phyloP scores from a whole-genome alignment of 192 early-diverging fungal genomes.

The Umbelopsis vinacea region DNA sequence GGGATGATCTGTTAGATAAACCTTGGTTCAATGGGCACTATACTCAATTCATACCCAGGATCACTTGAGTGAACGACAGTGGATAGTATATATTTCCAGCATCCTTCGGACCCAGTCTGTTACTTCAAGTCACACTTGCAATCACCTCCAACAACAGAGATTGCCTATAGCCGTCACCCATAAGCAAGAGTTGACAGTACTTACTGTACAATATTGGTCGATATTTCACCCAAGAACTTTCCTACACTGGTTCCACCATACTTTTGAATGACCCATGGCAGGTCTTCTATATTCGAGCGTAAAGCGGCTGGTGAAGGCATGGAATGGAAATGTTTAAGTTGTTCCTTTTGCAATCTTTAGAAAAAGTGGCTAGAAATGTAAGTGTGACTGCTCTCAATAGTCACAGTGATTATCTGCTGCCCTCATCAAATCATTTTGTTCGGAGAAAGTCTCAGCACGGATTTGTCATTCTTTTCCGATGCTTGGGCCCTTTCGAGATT shows the following conservation, averaged over 20 bases:
- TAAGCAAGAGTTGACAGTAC: slow-evolving; percentile 24
- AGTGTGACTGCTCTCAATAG: background rate
- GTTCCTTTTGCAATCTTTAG: background rate
- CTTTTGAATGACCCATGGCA: slow-evolving; percentile 71
- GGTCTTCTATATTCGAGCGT: slow-evolving; percentile 6
- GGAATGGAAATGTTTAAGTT: background rate
- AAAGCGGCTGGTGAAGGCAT: background rate
- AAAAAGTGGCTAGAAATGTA: background rate
- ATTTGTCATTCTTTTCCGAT: background rate
- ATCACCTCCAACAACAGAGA: background rate
- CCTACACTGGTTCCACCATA: slow-evolving; percentile 94
- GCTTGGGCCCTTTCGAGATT: no score
- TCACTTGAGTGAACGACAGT: no score
- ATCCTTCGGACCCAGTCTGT: no score
- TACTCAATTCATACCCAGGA: no score
- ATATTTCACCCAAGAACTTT: slow-evolving; percentile 65
- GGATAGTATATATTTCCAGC: no score
- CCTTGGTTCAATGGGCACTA: background rate
- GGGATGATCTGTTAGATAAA: background rate
- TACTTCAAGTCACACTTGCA: no score
- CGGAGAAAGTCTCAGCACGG: background rate
- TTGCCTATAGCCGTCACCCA: background rate
- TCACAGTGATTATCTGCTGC: background rate
- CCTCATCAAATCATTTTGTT: background rate
- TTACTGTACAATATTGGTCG: slow-evolving; percentile 76